Conservation (phyloP, 495 filamentous ascomycete genomes). For the Penicillium soppii region DNA sequence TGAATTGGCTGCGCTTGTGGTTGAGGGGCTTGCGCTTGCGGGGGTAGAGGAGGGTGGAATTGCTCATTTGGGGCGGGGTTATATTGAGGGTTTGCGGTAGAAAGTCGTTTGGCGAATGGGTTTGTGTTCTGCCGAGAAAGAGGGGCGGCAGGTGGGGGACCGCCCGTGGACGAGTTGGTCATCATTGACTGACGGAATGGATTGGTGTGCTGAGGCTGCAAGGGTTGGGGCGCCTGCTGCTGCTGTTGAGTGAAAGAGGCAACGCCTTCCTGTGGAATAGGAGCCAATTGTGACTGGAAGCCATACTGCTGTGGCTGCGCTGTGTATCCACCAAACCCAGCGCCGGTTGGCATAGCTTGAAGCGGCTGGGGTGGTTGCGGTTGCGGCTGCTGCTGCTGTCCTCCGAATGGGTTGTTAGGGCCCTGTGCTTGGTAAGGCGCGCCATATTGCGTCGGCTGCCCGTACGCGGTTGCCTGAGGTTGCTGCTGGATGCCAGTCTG, state of each 20-base stretch:
- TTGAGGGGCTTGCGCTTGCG: conserved; percentile 40
- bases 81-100: conserved; percentile 41
- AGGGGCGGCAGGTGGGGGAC: conserved; percentile 36
- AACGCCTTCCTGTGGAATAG: conserved; percentile 66
- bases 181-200: conserved; percentile 88
- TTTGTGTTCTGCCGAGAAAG: conserved; percentile 74
- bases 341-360: conserved; percentile 67
- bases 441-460: conserved; percentile 24
- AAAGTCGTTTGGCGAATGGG: conserved; percentile 68
- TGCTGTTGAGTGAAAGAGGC: conserved; percentile 49
- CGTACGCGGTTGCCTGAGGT: conserved; percentile 28
- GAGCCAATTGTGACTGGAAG: conserved; percentile 48
- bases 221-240: conserved; percentile 30
- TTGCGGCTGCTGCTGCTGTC: conserved; percentile 25
- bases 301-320: conserved; percentile 59
- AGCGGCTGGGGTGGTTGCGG: conserved; percentile 38
- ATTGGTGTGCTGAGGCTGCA: conserved; percentile 64
- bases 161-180: conserved; percentile 52
- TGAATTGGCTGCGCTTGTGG: conserved; percentile 37
- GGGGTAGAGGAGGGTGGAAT: conserved; percentile 28
- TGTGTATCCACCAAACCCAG: conserved; percentile 85
- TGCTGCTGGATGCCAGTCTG: conserved; percentile 38
- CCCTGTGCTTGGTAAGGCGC: conserved; percentile 49
- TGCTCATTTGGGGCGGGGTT: conserved; percentile 28
- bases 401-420: conserved; percentile 53